These are phyloP conservation scores for Anacardium occidentale DNA, from an alignment of 345 rosid species.

Conservation along the genomic window DNA sequence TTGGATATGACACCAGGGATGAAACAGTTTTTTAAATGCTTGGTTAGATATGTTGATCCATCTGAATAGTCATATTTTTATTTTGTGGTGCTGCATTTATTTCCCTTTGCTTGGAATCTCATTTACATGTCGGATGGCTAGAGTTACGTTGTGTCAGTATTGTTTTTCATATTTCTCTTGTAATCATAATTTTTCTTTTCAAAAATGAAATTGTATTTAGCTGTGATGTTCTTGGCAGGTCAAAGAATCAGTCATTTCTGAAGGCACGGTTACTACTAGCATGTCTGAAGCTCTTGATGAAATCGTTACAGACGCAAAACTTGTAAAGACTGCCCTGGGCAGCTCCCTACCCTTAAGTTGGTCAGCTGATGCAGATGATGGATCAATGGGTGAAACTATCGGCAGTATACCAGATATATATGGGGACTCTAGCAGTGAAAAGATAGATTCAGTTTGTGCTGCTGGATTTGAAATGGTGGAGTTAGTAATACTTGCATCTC, in stretches of 20 bases:
- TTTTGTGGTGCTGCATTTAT: not conserved
- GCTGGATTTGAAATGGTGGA: constrained; percentile 99
- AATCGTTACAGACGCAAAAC: constrained; percentile 67
- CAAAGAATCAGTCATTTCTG: constrained; percentile 43
- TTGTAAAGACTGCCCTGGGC: constrained; percentile 86
- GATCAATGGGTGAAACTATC: constrained; percentile 31
- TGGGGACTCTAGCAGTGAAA: constrained; percentile 44
- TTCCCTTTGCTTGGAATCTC: constrained; percentile 6
- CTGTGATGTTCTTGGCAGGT: constrained; percentile 42
- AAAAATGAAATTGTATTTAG: not conserved
- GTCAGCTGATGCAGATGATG: constrained; percentile 68
- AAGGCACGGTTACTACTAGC: constrained; percentile 29
- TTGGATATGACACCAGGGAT: not conserved
- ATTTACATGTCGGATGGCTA: not conserved
- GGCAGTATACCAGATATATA: constrained; percentile 7
- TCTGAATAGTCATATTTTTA: constrained; percentile 1
- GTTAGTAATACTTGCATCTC: constrained; percentile 78
- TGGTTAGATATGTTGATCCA: not conserved
- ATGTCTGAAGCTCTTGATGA: constrained; percentile 46
- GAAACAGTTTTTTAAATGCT: not conserved
- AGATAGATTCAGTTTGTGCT: constrained; percentile 70
- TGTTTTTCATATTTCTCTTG: not conserved
- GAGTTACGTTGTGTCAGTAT: not conserved
- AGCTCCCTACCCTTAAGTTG: constrained; percentile 88
- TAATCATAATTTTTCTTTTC: not conserved